phyloP scores from a whole-genome alignment of 176 grass and related monocot species.

The Phyllostachys edulis region DNA sequence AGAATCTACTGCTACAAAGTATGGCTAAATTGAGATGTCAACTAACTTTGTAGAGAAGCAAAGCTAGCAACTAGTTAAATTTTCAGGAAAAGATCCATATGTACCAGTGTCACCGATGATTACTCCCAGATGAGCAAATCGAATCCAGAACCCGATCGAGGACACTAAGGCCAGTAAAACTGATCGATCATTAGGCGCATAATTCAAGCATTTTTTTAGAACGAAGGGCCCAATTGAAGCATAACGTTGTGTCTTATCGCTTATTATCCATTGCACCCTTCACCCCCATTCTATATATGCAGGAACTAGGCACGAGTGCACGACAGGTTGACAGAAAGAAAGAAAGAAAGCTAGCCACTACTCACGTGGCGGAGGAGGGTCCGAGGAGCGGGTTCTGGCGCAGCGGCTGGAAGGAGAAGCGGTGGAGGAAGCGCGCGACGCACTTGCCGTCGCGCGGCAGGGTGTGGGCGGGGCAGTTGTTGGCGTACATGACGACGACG shows the following conservation, averaged over 20 bases:
- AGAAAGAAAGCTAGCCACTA: neutral
- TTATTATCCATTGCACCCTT: neutral
- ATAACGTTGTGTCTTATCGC: neutral
- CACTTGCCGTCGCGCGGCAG: constrained; percentile 37
- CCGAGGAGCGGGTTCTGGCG: constrained; percentile 85
- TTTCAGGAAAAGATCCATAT: neutral
- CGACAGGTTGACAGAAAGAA: neutral
- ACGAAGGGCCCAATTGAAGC: neutral
- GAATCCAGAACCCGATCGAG: neutral
- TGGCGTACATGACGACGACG: constrained; percentile 76
- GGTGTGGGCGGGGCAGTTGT: constrained; percentile 72
- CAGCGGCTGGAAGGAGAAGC: constrained; percentile 89
- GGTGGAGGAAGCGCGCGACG: constrained; percentile 57
- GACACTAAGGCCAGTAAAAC: neutral
- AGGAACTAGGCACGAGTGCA: neutral
- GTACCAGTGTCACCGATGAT: neutral
- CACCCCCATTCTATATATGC: neutral
- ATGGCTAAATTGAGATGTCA: neutral
- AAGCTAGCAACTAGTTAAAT: neutral
- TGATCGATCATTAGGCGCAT: neutral
- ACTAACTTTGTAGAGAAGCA: neutral
- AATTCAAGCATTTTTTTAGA: neutral
- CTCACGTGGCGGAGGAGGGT: constrained; percentile 73
- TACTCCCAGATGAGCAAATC: neutral
- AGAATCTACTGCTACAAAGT: neutral